Conservation (phyloP, 495 filamentous ascomycete species). For the Parathielavia hyrcaniae region DNA sequence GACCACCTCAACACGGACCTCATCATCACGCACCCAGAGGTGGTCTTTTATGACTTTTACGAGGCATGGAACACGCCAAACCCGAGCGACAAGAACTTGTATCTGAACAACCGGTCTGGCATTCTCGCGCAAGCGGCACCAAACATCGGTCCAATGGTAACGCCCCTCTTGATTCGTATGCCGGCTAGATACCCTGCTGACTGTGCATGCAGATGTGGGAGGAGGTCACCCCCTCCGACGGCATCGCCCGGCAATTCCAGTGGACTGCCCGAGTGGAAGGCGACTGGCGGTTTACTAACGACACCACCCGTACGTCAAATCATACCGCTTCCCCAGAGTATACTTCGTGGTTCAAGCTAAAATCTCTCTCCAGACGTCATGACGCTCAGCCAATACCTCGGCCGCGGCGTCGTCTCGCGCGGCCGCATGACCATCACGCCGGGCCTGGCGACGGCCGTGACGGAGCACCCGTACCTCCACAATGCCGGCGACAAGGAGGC, state of each 20-base stretch:
- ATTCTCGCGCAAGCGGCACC: slow-evolving; percentile 65
- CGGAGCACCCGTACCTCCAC: slow-evolving; percentile 48
- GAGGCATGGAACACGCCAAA: slow-evolving; percentile 47
- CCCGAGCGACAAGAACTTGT: slow-evolving; percentile 30
- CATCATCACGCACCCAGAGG: slow-evolving; percentile 54
- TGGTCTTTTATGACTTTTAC: slow-evolving; percentile 62
- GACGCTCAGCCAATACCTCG: slow-evolving; percentile 61
- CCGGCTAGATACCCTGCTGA: slow-evolving; percentile 10
- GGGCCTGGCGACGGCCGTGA: slow-evolving; percentile 49
- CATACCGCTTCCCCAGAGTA: no score
- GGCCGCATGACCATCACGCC: slow-evolving; percentile 55
- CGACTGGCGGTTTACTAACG: slow-evolving; percentile 31
- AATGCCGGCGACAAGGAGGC: slow-evolving; percentile 45
- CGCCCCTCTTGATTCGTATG: not conserved
- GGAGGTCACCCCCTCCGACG: slow-evolving; percentile 51
- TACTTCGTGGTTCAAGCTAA: no score
- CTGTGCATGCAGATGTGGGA: slow-evolving; percentile 44
- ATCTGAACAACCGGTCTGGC: slow-evolving; percentile 48
- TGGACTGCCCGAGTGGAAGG: slow-evolving; percentile 61
- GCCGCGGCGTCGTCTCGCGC: slow-evolving; percentile 53
- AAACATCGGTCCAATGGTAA: slow-evolving; percentile 54
- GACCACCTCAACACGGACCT: slow-evolving; percentile 69
- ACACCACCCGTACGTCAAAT: slow-evolving; percentile 31
- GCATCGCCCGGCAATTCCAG: slow-evolving; percentile 58
- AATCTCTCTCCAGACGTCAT: slow-evolving; percentile 39